Percentiles rank a stretch among this genome's conserved stretches.
These are phyloP conservation scores for Striga asiatica DNA, from an alignment of 257 asterid genomes.

Conservation along the genomic window DNA sequence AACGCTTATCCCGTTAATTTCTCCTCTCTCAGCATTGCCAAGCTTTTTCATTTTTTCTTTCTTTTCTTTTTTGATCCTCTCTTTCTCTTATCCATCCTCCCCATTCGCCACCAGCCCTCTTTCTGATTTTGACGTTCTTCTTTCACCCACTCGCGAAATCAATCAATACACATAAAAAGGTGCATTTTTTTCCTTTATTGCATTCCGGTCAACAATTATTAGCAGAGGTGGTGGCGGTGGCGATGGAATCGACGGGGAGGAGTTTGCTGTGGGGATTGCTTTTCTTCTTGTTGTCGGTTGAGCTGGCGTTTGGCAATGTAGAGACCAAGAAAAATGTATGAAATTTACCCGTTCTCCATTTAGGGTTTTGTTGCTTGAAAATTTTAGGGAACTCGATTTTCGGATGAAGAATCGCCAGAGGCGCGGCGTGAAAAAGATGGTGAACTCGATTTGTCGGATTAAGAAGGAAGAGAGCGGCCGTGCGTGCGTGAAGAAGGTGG, in stretches of 20 bases:
- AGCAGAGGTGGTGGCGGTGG: conserved; percentile 24
- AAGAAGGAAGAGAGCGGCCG: no score
- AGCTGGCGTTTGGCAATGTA: conserved; percentile 23
- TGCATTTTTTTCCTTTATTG: neutral
- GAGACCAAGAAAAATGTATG: no score
- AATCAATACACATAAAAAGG: neutral
- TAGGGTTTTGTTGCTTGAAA: no score
- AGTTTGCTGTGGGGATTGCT: conserved; percentile 1
- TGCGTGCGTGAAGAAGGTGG: no score
- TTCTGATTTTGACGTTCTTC: neutral
- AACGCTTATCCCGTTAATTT: conserved; percentile 13
- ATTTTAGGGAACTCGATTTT: no score
- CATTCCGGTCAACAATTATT: neutral
- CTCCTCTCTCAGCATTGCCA: conserved; percentile 12
- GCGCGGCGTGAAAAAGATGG: no score
- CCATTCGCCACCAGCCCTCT: conserved; percentile 12
- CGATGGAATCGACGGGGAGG: conserved; percentile 32
- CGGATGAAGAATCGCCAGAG: no score
- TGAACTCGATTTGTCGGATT: no score
- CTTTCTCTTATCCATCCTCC: conserved; percentile 8
- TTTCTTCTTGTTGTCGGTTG: conserved; percentile 2
- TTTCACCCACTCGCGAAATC: neutral
- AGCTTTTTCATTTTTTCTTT: neutral
- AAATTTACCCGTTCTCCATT: no score
- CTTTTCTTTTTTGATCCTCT: neutral